Conservation (phyloP, 1,139 yeast species). For the Blastobotrys capitulatus region DNA sequence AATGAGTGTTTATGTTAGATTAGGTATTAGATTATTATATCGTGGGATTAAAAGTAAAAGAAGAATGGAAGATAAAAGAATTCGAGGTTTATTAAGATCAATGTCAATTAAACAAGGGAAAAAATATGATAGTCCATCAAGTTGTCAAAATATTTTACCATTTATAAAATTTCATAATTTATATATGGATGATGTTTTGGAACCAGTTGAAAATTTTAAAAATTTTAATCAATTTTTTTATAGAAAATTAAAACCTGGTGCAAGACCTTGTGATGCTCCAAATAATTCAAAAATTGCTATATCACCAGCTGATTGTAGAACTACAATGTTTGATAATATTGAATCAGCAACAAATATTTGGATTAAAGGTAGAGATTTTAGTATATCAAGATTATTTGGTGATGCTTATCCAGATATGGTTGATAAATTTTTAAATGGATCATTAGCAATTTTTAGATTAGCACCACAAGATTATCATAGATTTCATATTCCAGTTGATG, state of each 20-base stretch:
- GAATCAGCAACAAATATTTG: slow-evolving; percentile 69
- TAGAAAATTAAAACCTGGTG: slow-evolving; percentile 64
- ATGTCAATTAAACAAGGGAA: slow-evolving; percentile 77
- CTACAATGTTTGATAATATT: slow-evolving; percentile 62
- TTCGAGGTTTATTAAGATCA: slow-evolving; percentile 53
- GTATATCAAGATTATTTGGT: slow-evolving; percentile 58
- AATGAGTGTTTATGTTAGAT: slow-evolving; percentile 80
- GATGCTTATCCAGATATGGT: slow-evolving; percentile 50
- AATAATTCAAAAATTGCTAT: slow-evolving; percentile 46
- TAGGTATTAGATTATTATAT: slow-evolving; percentile 81
- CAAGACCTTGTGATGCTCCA: slow-evolving; percentile 63
- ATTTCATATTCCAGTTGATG: slow-evolving; percentile 84
- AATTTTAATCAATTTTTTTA: slow-evolving; percentile 90
- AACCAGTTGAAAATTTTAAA: slow-evolving; percentile 45
- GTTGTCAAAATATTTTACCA: slow-evolving; percentile 62
- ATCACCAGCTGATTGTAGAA: slow-evolving; percentile 88
- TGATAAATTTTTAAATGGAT: slow-evolving; percentile 46
- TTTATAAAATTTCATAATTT: slow-evolving; percentile 78
- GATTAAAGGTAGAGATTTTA: slow-evolving; percentile 84
- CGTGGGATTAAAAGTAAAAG: slow-evolving; percentile 53
- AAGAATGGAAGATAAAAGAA: slow-evolving; percentile 51
- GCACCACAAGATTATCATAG: slow-evolving; percentile 98
- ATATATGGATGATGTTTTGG: slow-evolving; percentile 62
- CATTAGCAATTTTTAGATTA: slow-evolving; percentile 73
- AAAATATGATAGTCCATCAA: slow-evolving; percentile 69